A percentile compares a stretch with the other conserved stretches of the same genome.
phyloP scores from a whole-genome alignment of 2,329 filamentous ascomycete genomes.

The Aspergillus persii region DNA sequence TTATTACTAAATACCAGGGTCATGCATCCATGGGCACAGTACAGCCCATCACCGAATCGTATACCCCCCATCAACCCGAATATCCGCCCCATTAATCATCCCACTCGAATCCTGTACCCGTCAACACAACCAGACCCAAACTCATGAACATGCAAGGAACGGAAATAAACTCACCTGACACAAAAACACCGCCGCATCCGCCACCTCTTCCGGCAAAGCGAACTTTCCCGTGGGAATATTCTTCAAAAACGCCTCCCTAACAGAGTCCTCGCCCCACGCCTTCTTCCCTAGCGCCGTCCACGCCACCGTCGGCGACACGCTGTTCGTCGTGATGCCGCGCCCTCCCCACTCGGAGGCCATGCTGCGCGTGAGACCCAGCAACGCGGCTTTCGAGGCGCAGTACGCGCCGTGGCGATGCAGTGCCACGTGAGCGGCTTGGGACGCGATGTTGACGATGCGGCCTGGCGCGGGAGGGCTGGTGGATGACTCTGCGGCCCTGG shows the following conservation, averaged over 20 bases:
- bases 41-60: conserved; percentile 28
- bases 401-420: conserved; percentile 48
- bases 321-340: conserved; percentile 47
- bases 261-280: conserved; percentile 38
- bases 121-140: background rate
- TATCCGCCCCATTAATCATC: conserved; percentile 43
- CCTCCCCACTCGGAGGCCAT: conserved; percentile 50
- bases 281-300: conserved; percentile 48
- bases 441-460: conserved; percentile 48
- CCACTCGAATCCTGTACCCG: conserved; percentile 36
- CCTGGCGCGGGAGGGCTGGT: conserved; percentile 32
- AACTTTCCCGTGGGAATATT: conserved; percentile 42
- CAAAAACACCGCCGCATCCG: conserved; percentile 39
- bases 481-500: conserved; percentile 17
- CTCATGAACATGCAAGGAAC: background rate
- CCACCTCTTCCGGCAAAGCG: conserved; percentile 40
- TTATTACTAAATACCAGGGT: too few species aligned
- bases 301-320: conserved; percentile 46
- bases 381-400: conserved; percentile 48
- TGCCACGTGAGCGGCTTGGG: conserved; percentile 48
- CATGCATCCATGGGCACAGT: too few species aligned
- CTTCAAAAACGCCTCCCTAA: conserved; percentile 36
- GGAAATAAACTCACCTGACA: conserved; percentile 30
- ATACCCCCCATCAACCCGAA: conserved; percentile 42
- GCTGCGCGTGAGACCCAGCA: conserved; percentile 45